These are phyloP conservation scores for Fusarium kyushuense DNA, from an alignment of 2,329 filamentous ascomycete genomes.

Conservation along the genomic window DNA sequence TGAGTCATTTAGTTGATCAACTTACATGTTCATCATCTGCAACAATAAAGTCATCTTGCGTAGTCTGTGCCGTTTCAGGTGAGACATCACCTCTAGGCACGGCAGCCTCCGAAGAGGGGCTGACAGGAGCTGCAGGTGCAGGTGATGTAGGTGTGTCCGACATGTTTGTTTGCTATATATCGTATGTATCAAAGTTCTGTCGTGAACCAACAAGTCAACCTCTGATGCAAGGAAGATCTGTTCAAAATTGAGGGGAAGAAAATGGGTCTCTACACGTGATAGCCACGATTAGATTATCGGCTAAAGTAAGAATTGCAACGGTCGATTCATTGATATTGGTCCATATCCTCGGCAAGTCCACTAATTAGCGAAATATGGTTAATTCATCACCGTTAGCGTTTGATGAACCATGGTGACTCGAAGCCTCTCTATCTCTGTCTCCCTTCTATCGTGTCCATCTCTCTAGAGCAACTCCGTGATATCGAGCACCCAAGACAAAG, in stretches of 20 bases:
- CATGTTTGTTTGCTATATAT: background rate
- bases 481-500: no score
- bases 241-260: conserved; percentile 2
- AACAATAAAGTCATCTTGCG: background rate
- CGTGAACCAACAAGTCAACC: background rate
- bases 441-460: no score
- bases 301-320: background rate
- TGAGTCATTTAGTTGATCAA: background rate
- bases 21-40: conserved; percentile 1
- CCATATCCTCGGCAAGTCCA: background rate
- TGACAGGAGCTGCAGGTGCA: background rate
- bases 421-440: no score
- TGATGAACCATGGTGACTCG: no score
- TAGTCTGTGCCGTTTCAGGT: background rate
- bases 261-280: conserved; percentile 3
- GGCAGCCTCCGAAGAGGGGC: background rate
- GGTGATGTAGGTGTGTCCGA: background rate
- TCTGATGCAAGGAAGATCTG: background rate
- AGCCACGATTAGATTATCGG: background rate
- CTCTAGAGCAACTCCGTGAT: no score
- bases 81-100: background rate
- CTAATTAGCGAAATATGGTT: background rate
- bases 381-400: background rate
- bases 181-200: background rate
- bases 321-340: background rate